These are phyloP conservation scores for Fonsecaea monophora DNA, from an alignment of 2,329 filamentous ascomycete species.

Conservation along the genomic window DNA sequence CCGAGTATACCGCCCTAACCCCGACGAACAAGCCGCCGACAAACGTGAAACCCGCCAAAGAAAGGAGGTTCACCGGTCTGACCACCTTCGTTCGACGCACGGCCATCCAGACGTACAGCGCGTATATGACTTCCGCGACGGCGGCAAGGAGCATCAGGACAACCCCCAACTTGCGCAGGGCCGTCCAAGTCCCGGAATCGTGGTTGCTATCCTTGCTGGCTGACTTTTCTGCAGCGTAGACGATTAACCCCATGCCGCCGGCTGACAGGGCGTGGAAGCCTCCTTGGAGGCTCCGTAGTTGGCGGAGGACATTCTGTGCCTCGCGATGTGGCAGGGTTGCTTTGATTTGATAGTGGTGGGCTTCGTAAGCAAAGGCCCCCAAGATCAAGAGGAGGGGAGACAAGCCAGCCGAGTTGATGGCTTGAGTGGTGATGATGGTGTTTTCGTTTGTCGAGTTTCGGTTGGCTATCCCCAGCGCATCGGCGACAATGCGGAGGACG, in stretches of 20 bases:
- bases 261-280: neutral
- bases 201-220: neutral
- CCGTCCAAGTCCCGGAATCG: neutral
- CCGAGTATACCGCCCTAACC: neutral
- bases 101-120: neutral
- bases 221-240: neutral
- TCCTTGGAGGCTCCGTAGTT: neutral
- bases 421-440: neutral
- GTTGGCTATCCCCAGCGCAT: neutral
- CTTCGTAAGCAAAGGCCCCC: neutral
- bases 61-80: neutral
- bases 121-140: neutral
- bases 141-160: neutral
- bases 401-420: neutral
- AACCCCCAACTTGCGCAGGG: neutral
- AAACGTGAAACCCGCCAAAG: neutral
- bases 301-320: neutral
- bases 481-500: neutral
- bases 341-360: neutral
- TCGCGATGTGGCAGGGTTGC: neutral
- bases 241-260: neutral
- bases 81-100: neutral
- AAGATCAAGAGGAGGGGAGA: neutral
- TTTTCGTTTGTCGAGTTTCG: neutral
- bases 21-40: conserved; percentile 3